A percentile compares a stretch with the other conserved stretches of the same genome.
Conservation (phyloP, 768 basidiomycete genomes). For the Leccinum boreale region DNA sequence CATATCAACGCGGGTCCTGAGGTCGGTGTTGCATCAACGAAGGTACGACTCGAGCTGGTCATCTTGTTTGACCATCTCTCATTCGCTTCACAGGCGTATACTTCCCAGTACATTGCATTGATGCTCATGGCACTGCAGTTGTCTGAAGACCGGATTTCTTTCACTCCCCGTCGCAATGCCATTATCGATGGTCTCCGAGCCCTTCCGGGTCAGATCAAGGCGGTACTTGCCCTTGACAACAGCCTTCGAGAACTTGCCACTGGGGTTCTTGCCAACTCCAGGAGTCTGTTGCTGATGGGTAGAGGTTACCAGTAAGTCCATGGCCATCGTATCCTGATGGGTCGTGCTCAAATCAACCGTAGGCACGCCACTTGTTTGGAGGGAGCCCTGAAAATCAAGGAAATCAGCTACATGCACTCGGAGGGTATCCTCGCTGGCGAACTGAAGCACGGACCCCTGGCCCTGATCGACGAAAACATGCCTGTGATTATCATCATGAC, state of each 20-base stretch:
- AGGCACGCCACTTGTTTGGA: conserved; percentile 96
- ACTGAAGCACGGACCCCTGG: conserved; percentile 97
- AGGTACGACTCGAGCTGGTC: conserved; percentile 42
- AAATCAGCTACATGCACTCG: conserved; percentile 77
- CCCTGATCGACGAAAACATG: conserved; percentile 98
- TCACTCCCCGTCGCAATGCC: conserved; percentile 83
- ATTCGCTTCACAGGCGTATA: conserved; percentile 68
- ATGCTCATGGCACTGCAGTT: conserved; percentile 99
- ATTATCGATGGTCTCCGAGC: conserved; percentile 92
- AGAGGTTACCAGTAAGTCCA: conserved; percentile 86
- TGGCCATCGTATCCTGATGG: too few species aligned
- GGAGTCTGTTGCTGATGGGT: conserved; percentile 93
- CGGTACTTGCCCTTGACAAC: conserved; percentile 77
- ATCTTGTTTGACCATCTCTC: background rate
- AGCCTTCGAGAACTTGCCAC: conserved; percentile 78
- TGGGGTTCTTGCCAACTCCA: conserved; percentile 72
- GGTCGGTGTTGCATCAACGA: conserved; percentile 98
- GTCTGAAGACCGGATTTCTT: conserved; percentile 94
- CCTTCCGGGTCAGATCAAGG: conserved; percentile 87
- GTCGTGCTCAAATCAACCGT: background rate
- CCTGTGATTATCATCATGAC: conserved; percentile 99
- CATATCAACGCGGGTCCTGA: conserved; percentile 99
- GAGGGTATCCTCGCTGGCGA: conserved; percentile 94
- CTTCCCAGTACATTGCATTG: conserved; percentile 97
- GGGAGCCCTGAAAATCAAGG: conserved; percentile 99